These are phyloP conservation scores for Euptelea pleiosperma DNA, from an alignment of 164 flowering plant species.

Conservation along the genomic window DNA sequence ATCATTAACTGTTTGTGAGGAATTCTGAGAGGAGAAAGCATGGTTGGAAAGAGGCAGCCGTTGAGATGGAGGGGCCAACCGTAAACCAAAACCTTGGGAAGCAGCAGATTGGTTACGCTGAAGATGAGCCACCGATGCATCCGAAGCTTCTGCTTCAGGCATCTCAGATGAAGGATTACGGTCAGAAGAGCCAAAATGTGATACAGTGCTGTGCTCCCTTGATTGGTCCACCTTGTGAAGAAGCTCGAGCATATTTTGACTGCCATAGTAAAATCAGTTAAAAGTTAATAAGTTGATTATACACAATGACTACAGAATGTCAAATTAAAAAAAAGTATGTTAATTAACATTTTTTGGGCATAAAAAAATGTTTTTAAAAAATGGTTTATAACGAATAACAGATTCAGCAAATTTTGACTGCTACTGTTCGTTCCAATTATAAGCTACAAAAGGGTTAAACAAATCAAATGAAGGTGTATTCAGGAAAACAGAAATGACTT, in stretches of 20 bases:
- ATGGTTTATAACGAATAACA: too few species aligned
- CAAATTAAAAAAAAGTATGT: too few species aligned
- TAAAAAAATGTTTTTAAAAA: too few species aligned
- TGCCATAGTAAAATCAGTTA: constrained; percentile 26
- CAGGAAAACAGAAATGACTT: too few species aligned
- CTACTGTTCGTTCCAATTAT: too few species aligned
- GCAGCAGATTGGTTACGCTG: constrained; percentile 46
- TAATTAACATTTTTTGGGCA: too few species aligned
- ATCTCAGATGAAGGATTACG: constrained; percentile 34
- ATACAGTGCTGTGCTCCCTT: constrained; percentile 34
- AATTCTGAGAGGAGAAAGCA: constrained; percentile 33
- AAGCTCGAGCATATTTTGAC: constrained; percentile 92
- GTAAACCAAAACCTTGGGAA: constrained; percentile 69
- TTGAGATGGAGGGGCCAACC: constrained; percentile 75
- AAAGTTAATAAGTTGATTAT: neutral
- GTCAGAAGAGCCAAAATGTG: constrained; percentile 41
- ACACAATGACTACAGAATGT: neutral
- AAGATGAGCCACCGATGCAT: constrained; percentile 44
- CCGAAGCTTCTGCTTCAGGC: constrained; percentile 39
- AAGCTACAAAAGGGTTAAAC: too few species aligned
- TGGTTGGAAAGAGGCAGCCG: constrained; percentile 34
- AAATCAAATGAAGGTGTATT: too few species aligned
- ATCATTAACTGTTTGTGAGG: constrained; percentile 29
- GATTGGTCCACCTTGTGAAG: constrained; percentile 82
- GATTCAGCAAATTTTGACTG: too few species aligned